These are phyloP conservation scores for Podospora bellae-mahoneyi DNA, from an alignment of 495 filamentous ascomycete genomes.

Conservation along the genomic window DNA sequence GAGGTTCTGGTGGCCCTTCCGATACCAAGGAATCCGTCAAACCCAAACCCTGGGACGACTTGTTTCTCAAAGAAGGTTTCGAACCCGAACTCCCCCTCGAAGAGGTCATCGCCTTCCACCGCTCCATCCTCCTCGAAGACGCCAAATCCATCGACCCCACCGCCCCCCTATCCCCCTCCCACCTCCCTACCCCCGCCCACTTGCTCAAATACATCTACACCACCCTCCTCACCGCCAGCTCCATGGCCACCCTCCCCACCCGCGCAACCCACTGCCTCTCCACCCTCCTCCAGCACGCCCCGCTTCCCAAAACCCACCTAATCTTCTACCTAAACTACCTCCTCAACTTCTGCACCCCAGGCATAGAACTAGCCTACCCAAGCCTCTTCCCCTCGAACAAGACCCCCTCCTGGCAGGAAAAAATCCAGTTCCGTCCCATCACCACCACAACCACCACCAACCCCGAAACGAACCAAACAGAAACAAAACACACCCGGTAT, in stretches of 20 bases:
- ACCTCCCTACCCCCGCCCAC: conserved; percentile 15
- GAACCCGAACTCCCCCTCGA: conserved; percentile 24
- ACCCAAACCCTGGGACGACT: neutral
- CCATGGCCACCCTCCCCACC: neutral
- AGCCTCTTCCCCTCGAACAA: conserved; percentile 2
- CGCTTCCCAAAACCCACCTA: neutral
- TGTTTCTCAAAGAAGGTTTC: conserved; percentile 11
- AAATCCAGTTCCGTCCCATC: neutral
- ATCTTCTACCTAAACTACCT: conserved; percentile 11
- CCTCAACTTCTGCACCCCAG: conserved; percentile 7
- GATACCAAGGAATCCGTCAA: neutral
- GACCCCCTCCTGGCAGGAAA: neutral
- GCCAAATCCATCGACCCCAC: conserved; percentile 14
- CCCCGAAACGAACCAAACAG: neutral
- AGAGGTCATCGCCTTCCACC: conserved; percentile 25
- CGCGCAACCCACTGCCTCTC: neutral
- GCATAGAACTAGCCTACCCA: conserved; percentile 5
- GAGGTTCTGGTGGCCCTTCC: neutral
- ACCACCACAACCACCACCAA: neutral
- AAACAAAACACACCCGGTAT: conserved; percentile 1
- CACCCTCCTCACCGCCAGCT: conserved; percentile 7
- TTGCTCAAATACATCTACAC: conserved; percentile 20
- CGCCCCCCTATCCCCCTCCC: conserved; percentile 6
- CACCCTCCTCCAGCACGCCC: neutral
- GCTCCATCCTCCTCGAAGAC: conserved; percentile 21